These are phyloP conservation scores for Wickerhamiella alocasiicola DNA, from an alignment of 805 yeast species.

Conservation along the genomic window DNA sequence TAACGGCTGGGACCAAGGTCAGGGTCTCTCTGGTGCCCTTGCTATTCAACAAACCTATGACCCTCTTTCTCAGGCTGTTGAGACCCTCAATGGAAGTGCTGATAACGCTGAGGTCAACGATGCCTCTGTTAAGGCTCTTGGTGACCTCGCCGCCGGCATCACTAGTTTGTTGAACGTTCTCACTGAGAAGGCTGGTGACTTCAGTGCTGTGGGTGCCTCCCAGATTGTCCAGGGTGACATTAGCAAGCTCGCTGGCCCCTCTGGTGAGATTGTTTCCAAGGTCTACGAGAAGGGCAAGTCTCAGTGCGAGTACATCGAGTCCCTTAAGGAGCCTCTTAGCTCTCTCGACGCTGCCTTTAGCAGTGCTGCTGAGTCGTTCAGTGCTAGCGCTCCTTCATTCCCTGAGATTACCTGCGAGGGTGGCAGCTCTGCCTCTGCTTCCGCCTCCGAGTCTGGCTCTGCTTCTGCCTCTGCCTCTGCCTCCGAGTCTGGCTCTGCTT, in stretches of 20 bases:
- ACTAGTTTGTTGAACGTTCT: conserved; percentile 16
- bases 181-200: conserved; percentile 19
- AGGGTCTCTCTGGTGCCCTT: conserved; percentile 22
- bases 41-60: conserved; percentile 18
- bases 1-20: conserved; percentile 13
- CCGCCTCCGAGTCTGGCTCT: conserved; percentile 9
- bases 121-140: conserved; percentile 12
- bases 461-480: conserved; percentile 9
- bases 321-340: conserved; percentile 8
- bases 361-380: conserved; percentile 11
- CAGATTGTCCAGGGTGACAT: conserved; percentile 18
- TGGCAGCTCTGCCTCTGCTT: conserved; percentile 9
- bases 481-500: conserved; percentile 4
- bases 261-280: conserved; percentile 15
- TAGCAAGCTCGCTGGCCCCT: conserved; percentile 11
- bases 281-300: conserved; percentile 12
- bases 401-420: conserved; percentile 12
- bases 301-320: conserved; percentile 8
- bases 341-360: conserved; percentile 9
- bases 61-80: conserved; percentile 15
- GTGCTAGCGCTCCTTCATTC: conserved; percentile 10
- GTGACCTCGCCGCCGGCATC: conserved; percentile 13
- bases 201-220: conserved; percentile 18
- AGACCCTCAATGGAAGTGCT: conserved; percentile 10
- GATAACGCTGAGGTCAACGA: conserved; percentile 13